Evolutionary conservation across 1,284 basidiomycete genomes (phyloP).

Genomic region (Malassezia sympodialis): DNA sequence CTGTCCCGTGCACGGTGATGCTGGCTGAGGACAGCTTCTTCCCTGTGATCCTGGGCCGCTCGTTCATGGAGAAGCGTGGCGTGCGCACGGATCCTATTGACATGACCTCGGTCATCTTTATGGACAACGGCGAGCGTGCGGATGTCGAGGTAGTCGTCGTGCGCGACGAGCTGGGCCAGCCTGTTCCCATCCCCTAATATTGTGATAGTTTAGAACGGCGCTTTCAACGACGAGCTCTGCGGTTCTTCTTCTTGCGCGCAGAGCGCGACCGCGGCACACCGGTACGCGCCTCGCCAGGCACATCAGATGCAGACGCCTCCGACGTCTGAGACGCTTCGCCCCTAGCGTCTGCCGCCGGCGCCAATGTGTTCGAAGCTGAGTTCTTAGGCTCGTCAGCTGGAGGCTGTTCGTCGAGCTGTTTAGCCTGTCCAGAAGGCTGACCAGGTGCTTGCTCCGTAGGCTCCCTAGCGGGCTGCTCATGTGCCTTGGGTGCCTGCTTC

Average conservation of each 20-base stretch:
- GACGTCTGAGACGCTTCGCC: not conserved
- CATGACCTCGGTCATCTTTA: constrained; percentile 73
- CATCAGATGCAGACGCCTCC: not conserved
- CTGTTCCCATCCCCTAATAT: constrained; percentile 39
- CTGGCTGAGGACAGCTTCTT: constrained; percentile 91
- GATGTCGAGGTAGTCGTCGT: constrained; percentile 48
- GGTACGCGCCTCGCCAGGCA: not conserved
- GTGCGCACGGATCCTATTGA: constrained; percentile 58
- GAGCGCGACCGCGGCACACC: not conserved
- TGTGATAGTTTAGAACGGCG: not conserved
- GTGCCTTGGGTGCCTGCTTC: not conserved
- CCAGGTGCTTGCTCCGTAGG: too few species aligned
- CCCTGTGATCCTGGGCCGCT: constrained; percentile 84
- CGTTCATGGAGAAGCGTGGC: constrained; percentile 83
- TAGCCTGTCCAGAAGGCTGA: too few species aligned
- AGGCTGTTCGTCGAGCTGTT: too few species aligned
- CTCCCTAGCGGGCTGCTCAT: too few species aligned
- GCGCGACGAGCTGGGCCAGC: constrained; percentile 45
- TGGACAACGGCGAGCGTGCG: constrained; percentile 78
- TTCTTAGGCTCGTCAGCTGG: too few species aligned
- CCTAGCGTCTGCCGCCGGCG: not conserved
- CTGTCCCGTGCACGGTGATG: constrained; percentile 53
- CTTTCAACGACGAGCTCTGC: not conserved
- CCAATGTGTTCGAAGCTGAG: too few species aligned
- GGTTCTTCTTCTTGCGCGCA: not conserved